A percentile compares a stretch with the other conserved stretches of the same genome.
Evolutionary conservation across 495 filamentous ascomycete species (phyloP).

Genomic region (Penicillium cataractarum): DNA sequence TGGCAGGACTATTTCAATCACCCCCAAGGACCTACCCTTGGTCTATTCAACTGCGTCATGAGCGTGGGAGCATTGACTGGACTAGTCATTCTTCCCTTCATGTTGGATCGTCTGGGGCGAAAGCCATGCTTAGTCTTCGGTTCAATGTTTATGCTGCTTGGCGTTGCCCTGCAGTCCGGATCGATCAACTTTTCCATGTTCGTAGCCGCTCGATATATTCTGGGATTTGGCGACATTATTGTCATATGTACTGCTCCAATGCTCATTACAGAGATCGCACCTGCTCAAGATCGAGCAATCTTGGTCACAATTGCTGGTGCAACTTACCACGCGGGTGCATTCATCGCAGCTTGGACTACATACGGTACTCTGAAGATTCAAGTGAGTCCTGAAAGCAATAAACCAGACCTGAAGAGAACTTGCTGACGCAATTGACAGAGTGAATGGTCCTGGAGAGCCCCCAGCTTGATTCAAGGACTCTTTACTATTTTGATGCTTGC

Average conservation of each 20-base stretch:
- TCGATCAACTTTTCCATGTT: constrained; percentile 27
- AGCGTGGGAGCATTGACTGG: constrained; percentile 27
- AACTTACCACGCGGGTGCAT: constrained; percentile 22
- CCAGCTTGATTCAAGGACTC: constrained; percentile 17
- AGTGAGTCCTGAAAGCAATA: not conserved
- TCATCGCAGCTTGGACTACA: constrained; percentile 27
- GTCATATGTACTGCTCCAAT: constrained; percentile 25
- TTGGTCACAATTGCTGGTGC: constrained; percentile 21
- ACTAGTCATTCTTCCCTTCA: constrained; percentile 23
- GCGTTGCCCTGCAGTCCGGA: constrained; percentile 19
- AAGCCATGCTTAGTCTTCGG: constrained; percentile 22
- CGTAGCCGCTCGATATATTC: constrained; percentile 23
- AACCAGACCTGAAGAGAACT: not conserved
- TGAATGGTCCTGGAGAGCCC: constrained; percentile 24
- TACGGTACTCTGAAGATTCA: constrained; percentile 29
- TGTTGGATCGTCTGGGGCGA: constrained; percentile 26
- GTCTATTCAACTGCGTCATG: constrained; percentile 32
- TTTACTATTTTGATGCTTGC: constrained; percentile 20
- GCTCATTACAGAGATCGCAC: constrained; percentile 25
- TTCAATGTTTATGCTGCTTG: constrained; percentile 28
- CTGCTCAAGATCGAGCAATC: constrained; percentile 21
- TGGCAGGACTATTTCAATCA: constrained; percentile 50
- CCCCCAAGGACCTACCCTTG: constrained; percentile 33
- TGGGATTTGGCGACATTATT: constrained; percentile 26
- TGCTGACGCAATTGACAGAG: constrained; percentile 6